Evolutionary conservation across 352 stramenopile genomes (phyloP).

Genomic region (Phytophthora vignae): DNA sequence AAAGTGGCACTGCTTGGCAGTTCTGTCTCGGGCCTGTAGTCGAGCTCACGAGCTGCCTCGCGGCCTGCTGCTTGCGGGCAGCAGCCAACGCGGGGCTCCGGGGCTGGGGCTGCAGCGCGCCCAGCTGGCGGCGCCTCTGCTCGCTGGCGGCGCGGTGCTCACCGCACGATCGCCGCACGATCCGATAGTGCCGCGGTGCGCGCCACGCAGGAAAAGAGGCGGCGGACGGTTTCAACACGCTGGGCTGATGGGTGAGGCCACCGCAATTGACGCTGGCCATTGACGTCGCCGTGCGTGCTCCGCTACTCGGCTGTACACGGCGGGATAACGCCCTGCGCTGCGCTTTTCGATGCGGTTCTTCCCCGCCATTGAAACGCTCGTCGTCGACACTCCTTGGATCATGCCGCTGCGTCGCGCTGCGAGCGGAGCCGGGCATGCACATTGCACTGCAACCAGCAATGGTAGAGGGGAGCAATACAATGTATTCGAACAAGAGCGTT

Average conservation of each 20-base stretch:
- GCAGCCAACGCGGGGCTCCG: background rate
- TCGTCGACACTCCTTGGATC: background rate
- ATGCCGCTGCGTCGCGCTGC: background rate
- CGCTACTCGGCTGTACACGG: background rate
- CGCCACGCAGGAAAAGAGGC: slow-evolving; percentile 1
- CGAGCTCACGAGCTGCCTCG: background rate
- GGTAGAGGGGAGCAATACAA: slow-evolving; percentile 20
- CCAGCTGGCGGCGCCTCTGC: slow-evolving; percentile 26
- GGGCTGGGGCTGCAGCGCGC: slow-evolving; percentile 3
- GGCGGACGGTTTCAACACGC: slow-evolving; percentile 24
- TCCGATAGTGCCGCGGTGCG: slow-evolving; percentile 18
- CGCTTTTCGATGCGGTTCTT: slow-evolving; percentile 8
- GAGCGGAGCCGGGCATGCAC: background rate
- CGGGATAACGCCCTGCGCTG: slow-evolving; percentile 1
- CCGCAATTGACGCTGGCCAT: slow-evolving; percentile 23
- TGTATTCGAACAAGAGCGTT: slow-evolving; percentile 32
- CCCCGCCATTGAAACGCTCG: slow-evolving; percentile 15
- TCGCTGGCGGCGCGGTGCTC: slow-evolving; percentile 6
- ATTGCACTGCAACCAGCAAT: slow-evolving; percentile 4
- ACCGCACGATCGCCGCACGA: slow-evolving; percentile 5
- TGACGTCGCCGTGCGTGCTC: background rate
- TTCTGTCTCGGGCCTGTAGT: background rate
- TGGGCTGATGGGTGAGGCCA: slow-evolving; percentile 23
- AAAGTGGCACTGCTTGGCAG: slow-evolving; percentile 10
- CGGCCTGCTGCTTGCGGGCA: slow-evolving; percentile 26